A percentile compares a stretch with the other conserved stretches of the same genome.
Conservation (phyloP, 768 basidiomycete genomes). For the Sistotremastrum niveocremeum region DNA sequence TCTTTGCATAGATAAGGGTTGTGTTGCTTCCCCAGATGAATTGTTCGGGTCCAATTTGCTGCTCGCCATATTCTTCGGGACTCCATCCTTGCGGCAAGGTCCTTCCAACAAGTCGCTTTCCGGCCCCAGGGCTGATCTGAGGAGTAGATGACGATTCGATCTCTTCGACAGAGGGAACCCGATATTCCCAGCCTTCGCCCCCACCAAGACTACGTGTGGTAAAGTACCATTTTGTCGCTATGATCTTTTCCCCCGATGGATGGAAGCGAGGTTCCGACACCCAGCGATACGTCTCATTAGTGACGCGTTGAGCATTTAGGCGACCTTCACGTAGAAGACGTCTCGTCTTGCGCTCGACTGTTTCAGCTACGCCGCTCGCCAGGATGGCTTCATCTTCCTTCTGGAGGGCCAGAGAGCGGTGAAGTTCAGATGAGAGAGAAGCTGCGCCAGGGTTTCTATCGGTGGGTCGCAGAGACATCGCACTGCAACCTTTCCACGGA, state of each 20-base stretch:
- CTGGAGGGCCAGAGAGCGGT: constrained; percentile 22
- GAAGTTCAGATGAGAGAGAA: constrained; percentile 14
- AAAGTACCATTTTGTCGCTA: constrained; percentile 75
- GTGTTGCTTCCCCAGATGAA: constrained; percentile 48
- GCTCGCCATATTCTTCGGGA: constrained; percentile 42
- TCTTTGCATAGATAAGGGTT: constrained; percentile 51
- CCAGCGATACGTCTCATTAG: constrained; percentile 66
- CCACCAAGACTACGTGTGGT: constrained; percentile 50
- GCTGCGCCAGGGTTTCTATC: not conserved
- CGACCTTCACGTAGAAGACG: constrained; percentile 49
- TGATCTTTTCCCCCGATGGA: constrained; percentile 42
- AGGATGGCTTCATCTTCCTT: constrained; percentile 34
- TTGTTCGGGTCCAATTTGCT: constrained; percentile 67
- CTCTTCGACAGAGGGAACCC: constrained; percentile 23
- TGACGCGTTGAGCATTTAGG: constrained; percentile 31
- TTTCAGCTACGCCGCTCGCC: constrained; percentile 37
- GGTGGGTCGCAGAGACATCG: constrained; percentile 36
- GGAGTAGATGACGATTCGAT: constrained; percentile 3
- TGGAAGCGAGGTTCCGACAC: constrained; percentile 61
- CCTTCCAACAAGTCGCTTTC: constrained; percentile 40
- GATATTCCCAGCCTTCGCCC: constrained; percentile 62
- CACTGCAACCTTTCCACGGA: constrained; percentile 51
- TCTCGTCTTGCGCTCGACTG: constrained; percentile 28
- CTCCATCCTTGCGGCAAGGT: constrained; percentile 51
- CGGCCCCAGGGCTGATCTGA: constrained; percentile 27